Evolutionary conservation across 106 monocot species (phyloP).

Genomic region (Dendrobium chrysotoxum): DNA sequence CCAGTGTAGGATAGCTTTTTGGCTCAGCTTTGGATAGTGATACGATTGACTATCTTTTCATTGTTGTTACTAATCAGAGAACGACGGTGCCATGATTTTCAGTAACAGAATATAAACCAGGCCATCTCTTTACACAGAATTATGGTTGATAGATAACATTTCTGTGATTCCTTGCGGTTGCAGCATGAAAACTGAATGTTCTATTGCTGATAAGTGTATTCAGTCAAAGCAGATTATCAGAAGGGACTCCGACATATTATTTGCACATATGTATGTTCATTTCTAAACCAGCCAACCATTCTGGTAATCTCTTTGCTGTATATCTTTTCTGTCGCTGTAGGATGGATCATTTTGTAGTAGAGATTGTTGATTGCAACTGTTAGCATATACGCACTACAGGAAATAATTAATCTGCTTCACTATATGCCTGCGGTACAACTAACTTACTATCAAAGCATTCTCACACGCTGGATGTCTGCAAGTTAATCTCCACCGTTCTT

Average conservation of each 20-base stretch:
- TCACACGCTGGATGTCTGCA: too few relatives aligned
- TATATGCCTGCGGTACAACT: too few relatives aligned
- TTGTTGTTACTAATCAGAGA: not conserved
- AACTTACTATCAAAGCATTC: too few relatives aligned
- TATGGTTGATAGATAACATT: not conserved
- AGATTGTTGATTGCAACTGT: not conserved
- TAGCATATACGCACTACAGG: too few relatives aligned
- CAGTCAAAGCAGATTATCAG: not conserved
- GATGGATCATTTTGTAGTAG: not conserved
- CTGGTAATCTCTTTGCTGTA: not conserved
- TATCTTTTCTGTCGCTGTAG: not conserved
- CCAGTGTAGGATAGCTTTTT: not conserved
- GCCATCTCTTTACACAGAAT: not conserved
- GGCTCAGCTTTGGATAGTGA: not conserved
- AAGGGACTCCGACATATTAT: not conserved
- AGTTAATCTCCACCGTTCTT: too few relatives aligned
- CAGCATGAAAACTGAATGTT: not conserved
- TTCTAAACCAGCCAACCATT: not conserved
- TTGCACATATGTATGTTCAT: not conserved
- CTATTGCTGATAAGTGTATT: not conserved
- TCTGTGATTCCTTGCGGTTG: not conserved
- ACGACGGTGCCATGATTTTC: not conserved
- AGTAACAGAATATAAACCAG: not conserved
- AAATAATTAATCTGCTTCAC: too few relatives aligned
- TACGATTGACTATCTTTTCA: not conserved